Evolutionary conservation across 345 rosid genomes (phyloP).

Genomic region (Cardamine occulta): DNA sequence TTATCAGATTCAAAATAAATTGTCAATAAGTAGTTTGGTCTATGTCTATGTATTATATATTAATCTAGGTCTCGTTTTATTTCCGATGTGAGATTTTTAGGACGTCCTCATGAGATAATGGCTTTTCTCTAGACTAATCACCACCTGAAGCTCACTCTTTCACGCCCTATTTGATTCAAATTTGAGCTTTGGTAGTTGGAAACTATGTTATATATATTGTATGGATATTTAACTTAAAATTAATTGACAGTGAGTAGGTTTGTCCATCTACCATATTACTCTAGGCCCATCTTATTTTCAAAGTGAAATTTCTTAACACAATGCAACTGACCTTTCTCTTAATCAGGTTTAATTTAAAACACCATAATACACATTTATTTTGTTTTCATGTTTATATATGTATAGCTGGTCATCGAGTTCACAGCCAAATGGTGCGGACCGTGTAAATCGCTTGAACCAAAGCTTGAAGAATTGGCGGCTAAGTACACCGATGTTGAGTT

Average conservation of each 20-base stretch:
- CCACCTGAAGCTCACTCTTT: not conserved
- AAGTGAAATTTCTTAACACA: not conserved
- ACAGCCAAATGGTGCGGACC: constrained; percentile 87
- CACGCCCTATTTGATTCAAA: not conserved
- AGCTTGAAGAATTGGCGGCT: constrained; percentile 58
- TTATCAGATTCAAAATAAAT: not conserved
- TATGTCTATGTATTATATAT: not conserved
- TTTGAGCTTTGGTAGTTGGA: not conserved
- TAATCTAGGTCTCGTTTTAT: not conserved
- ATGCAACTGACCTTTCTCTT: not conserved
- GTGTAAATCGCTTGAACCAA: constrained; percentile 63
- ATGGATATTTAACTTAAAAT: not conserved
- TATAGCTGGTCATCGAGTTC: constrained; percentile 72
- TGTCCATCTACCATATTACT: not conserved
- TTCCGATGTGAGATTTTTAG: not conserved
- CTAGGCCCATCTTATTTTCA: not conserved
- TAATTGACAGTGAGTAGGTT: not conserved
- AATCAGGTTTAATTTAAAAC: not conserved
- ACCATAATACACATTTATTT: not conserved
- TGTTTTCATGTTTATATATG: not conserved
- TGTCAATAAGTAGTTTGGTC: not conserved
- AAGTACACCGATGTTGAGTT: constrained; percentile 61
- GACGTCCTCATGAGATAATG: not conserved
- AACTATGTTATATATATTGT: not conserved
- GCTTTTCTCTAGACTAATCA: not conserved